phyloP scores from a whole-genome alignment of 352 stramenopile species.

The Globisporangium apiculatum region DNA sequence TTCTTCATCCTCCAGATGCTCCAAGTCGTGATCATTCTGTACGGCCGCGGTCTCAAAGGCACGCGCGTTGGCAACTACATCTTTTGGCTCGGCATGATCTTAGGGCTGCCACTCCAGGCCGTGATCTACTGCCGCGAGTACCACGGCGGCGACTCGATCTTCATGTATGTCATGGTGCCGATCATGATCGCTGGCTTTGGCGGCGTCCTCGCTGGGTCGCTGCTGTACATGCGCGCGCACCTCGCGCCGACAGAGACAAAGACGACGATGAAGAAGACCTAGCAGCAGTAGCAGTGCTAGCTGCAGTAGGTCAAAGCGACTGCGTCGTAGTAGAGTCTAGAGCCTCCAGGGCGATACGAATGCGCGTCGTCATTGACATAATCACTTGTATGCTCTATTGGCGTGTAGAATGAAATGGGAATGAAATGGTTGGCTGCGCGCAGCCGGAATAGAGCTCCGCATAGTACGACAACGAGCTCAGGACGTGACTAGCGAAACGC shows the following conservation, averaged over 20 bases:
- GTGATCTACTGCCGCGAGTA: constrained; percentile 82
- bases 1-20: constrained; percentile 94
- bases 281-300: neutral
- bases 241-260: constrained; percentile 15
- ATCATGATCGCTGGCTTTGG: constrained; percentile 63
- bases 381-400: too few species aligned
- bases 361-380: too few species aligned
- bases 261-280: neutral
- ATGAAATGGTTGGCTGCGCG: too few species aligned
- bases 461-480: too few species aligned
- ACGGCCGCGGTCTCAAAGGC: constrained; percentile 61
- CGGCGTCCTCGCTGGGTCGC: constrained; percentile 31
- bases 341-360: too few species aligned
- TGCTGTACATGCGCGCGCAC: constrained; percentile 29
- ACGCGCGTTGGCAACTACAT: constrained; percentile 72
- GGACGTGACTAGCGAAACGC: neutral
- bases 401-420: too few species aligned
- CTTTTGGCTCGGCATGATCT: constrained; percentile 77
- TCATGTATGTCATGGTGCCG: constrained; percentile 73
- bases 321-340: neutral
- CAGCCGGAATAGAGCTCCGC: too few species aligned
- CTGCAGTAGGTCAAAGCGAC: neutral
- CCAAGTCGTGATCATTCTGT: constrained; percentile 90
- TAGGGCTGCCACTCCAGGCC: constrained; percentile 59
- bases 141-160: constrained; percentile 69